Base-by-base conservation (phyloP, 352 stramenopile species). In the Pythium monospermum region DNA sequence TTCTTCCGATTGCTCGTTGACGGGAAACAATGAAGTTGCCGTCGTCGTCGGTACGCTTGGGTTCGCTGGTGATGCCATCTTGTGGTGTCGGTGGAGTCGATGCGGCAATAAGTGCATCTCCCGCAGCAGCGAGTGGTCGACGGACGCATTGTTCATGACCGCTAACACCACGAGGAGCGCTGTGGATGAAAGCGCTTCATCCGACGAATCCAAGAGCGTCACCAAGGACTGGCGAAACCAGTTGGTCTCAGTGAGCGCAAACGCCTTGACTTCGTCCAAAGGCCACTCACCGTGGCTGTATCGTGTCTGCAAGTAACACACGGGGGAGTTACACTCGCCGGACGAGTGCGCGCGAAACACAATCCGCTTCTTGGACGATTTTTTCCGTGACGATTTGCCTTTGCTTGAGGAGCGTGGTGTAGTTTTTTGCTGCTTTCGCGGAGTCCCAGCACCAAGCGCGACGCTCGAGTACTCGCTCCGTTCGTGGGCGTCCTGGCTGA, bases 251-350 rank as follows among this genome's bases (percentile, higher is more conserved):
- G 57, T 50, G 0, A 66, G 36, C 8, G 70, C 58, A 53, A 92
- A 89, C 1, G 38, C 37, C n/a, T 76, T 64, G 23, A 91, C 75
- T 43, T 94, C 83, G 0, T 85, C 67, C 10, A 82, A 38, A 2
- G 83, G 80, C 83, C 83, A 94, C 42, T 92, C 81, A 25, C 83
- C 83, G 39, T 83, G 77, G 22, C 54, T 71, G 57, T 86, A 91
- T 0, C 81, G 76, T 7, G 78, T 91, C 56, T 91, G 74, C 26
- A 91, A 46, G 49, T 91, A 91, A 49, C 81, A 91, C 18, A 89
- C 56, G 2, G 75, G 73, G 22, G 78, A 85, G 25, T 85, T 66
- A 47, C 77, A 89, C 28, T 64, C 52, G 0, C 39, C 68, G 26
- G 52, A 22, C 4, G 78, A 83, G 56, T 91, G 81, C 0, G 73